A percentile compares a stretch with the other conserved stretches of the same genome.
These are phyloP conservation scores for Fusarium xylarioides DNA, from an alignment of 2,329 filamentous ascomycete species.

Conservation along the genomic window DNA sequence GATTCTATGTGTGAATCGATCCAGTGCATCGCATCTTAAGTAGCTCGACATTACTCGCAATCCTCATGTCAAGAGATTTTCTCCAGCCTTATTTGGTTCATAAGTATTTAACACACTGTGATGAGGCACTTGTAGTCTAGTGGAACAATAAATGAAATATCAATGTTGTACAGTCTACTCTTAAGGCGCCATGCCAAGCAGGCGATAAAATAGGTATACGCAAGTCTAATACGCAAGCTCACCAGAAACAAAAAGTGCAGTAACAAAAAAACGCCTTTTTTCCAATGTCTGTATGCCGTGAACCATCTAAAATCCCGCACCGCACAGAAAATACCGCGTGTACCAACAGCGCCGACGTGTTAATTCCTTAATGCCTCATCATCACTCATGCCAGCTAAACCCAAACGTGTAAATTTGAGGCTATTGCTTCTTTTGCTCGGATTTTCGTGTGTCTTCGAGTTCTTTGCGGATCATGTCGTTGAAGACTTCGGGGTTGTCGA, in stretches of 20 bases:
- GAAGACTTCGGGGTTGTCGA: constrained; percentile 68
- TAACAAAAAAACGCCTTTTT: constrained; percentile 27
- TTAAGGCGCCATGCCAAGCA: not conserved
- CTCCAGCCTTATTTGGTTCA: no score
- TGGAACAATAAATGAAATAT: not conserved
- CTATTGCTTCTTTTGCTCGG: constrained; percentile 43
- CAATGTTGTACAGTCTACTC: constrained; percentile 25
- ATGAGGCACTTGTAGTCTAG: no score
- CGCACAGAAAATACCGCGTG: constrained; percentile 13
- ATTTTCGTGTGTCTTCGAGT: constrained; percentile 58
- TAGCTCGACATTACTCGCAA: no score
- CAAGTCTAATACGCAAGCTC: constrained; percentile 22
- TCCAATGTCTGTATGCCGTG: constrained; percentile 21
- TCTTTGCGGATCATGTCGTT: constrained; percentile 63
- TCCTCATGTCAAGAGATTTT: no score
- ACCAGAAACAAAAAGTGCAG: not conserved
- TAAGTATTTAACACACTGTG: no score
- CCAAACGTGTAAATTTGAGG: not conserved
- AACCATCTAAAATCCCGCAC: constrained; percentile 21
- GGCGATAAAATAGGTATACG: constrained; percentile 33
- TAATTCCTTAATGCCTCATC: not conserved
- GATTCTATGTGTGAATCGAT: no score
- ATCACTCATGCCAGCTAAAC: not conserved
- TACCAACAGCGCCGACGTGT: constrained; percentile 31
- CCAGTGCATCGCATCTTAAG: no score